Base-by-base conservation (phyloP, 805 yeast genomes). In the Lipomyces starkeyi region DNA sequence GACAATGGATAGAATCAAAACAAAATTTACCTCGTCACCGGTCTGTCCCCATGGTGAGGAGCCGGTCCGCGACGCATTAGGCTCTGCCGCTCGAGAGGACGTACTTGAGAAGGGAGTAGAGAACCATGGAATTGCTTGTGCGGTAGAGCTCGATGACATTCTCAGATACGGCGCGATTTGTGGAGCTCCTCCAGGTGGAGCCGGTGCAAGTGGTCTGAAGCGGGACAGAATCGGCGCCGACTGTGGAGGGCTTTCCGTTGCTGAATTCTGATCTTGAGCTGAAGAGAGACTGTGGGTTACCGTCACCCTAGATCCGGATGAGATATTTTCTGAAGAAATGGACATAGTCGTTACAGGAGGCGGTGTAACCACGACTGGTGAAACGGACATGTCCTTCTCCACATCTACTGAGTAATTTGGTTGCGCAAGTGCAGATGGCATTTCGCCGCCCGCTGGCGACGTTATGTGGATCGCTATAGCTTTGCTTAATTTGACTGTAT, bases 1-100 rank as follows among this genome's bases (percentile, higher is more conserved):
- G 32, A 29, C 32, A 29, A 29, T 13, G 20, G 22, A 55, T 7
- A 27, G 14, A 9, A 29, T 13, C n/a, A 27, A 14, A 25, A 14
- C 1, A 56, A 29, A 14, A 53, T 59, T 3, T 59, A 63, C 66
- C 6, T 60, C 63, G n/a, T 64, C 67, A 29, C 3, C 0, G 27
- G 56, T 20, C n/a, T 53, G 34, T 13, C 34, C 34, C 14, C 56
- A 2, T 6, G 56, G 34, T 1, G 34, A 53, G 34, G 56, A 53
- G 17, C n/a, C 34, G 25, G 34, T 53, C 34, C 54, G 27, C 27
- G 14, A n/a, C n/a, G 29, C 56, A n/a, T n/a, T 43, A 17, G 49
- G 6, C 9, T 25, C 49, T 17, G 49, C 49, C 8, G 22, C 49
- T 17, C 43, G 43, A 17, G 11, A 43, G 22, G 49, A 43, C n/a